Evolutionary conservation across 805 yeast species (phyloP).

Genomic region (Candida maltosa): DNA sequence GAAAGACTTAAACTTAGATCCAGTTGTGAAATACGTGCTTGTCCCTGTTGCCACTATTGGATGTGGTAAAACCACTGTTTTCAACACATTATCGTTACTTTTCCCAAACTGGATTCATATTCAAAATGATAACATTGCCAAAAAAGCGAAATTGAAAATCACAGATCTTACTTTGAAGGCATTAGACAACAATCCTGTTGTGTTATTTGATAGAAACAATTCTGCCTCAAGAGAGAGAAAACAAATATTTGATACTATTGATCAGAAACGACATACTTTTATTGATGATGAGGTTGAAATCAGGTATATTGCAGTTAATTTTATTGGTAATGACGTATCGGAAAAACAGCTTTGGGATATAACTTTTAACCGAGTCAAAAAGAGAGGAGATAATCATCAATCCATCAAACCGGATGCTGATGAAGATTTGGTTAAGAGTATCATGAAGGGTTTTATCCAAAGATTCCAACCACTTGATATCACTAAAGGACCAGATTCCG

Average conservation of each 20-base stretch:
- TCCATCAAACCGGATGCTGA: conserved; percentile 61
- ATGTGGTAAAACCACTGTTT: conserved; percentile 89
- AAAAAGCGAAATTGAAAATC: conserved; percentile 46
- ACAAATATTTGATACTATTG: conserved; percentile 57
- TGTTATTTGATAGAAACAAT: conserved; percentile 81
- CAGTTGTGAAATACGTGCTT: conserved; percentile 53
- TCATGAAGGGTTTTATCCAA: conserved; percentile 71
- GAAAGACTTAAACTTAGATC: conserved; percentile 11
- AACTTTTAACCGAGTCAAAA: conserved; percentile 57
- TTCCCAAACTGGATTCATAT: conserved; percentile 66
- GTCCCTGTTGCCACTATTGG: conserved; percentile 90
- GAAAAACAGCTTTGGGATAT: conserved; percentile 40
- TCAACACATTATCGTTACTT: conserved; percentile 53
- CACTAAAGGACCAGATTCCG: conserved; percentile 52
- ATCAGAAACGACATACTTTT: conserved; percentile 38
- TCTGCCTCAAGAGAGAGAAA: conserved; percentile 67
- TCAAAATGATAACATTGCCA: conserved; percentile 74
- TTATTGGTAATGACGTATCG: conserved; percentile 36
- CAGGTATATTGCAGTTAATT: conserved; percentile 67
- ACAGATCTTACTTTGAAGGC: conserved; percentile 42
- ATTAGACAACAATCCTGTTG: conserved; percentile 37
- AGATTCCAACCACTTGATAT: conserved; percentile 62
- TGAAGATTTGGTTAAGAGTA: conserved; percentile 46
- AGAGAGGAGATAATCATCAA: conserved; percentile 87
- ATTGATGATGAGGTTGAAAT: conserved; percentile 38